A percentile compares a stretch with the other conserved stretches of the same genome.
These are phyloP conservation scores for Podaxis rugospora DNA, from an alignment of 768 basidiomycete species.

Conservation along the genomic window DNA sequence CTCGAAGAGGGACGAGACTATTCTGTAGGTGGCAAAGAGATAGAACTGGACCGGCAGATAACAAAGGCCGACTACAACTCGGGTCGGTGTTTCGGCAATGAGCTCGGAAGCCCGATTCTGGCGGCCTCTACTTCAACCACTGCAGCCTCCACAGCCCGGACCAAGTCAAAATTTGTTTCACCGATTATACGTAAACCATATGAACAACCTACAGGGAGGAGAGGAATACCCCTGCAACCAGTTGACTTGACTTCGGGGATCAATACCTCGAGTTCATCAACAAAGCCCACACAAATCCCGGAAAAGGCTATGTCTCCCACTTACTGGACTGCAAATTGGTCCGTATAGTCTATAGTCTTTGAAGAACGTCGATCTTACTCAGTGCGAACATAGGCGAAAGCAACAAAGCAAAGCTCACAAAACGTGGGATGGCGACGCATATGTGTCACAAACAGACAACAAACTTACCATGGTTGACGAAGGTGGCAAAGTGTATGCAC, in stretches of 20 bases:
- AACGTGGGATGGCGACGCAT: conserved; percentile 83
- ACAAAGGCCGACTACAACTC: conserved; percentile 54
- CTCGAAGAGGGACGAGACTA: conserved; percentile 35
- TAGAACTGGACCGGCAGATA: conserved; percentile 61
- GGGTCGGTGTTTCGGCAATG: conserved; percentile 56
- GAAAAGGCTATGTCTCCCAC: conserved; percentile 19
- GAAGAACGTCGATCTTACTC: background rate
- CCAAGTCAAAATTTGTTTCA: conserved; percentile 23
- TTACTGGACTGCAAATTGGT: conserved; percentile 75
- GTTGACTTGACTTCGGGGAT: conserved; percentile 5
- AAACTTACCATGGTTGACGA: conserved; percentile 64
- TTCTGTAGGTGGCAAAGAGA: conserved; percentile 49
- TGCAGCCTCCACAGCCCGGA: conserved; percentile 18
- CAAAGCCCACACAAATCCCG: conserved; percentile 7
- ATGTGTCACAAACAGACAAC: conserved; percentile 45
- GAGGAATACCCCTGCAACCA: conserved; percentile 5
- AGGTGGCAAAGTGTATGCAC: conserved; percentile 60
- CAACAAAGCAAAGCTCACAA: conserved; percentile 73
- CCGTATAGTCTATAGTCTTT: conserved; percentile 12
- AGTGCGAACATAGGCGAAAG: conserved; percentile 53
- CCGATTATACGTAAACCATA: conserved; percentile 12
- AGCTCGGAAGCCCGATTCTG: conserved; percentile 4
- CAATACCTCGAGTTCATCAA: background rate
- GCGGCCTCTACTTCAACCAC: conserved; percentile 10
- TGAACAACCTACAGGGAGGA: background rate